A percentile compares a stretch with the other conserved stretches of the same genome.
Evolutionary conservation across 2,329 filamentous ascomycete genomes (phyloP).

Genomic region (Scopulariopsis brevicaulis): DNA sequence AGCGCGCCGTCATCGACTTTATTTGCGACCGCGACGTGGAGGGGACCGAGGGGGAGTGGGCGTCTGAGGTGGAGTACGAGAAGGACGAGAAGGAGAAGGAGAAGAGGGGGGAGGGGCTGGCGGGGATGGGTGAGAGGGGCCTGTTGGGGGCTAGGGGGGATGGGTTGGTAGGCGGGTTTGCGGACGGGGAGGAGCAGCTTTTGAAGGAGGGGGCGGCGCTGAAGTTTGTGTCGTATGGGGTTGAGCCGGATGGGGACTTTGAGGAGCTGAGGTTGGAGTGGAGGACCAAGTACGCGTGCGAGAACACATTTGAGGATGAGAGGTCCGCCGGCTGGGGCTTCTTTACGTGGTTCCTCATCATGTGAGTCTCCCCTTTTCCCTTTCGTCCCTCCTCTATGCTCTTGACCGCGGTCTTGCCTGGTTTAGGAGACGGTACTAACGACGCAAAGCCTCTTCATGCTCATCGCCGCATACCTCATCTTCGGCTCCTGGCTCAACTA

Average conservation of each 20-base stretch:
- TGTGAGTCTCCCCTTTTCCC: conserved; percentile 47
- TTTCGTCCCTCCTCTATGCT: neutral
- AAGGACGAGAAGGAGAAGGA: conserved; percentile 18
- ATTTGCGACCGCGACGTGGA: conserved; percentile 63
- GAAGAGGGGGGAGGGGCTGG: conserved; percentile 22
- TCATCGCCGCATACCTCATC: conserved; percentile 80
- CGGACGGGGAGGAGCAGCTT: conserved; percentile 32
- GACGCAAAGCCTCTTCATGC: conserved; percentile 64
- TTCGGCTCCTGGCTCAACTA: conserved; percentile 99
- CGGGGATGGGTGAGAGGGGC: neutral
- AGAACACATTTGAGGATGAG: conserved; percentile 36
- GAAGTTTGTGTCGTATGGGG: conserved; percentile 63
- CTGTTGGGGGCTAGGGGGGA: conserved; percentile 18
- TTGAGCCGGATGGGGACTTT: conserved; percentile 39
- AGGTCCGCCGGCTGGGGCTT: conserved; percentile 66
- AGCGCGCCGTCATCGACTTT: conserved; percentile 76
- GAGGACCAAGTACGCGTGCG: conserved; percentile 81
- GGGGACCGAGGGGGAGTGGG: conserved; percentile 62
- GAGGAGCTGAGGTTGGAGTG: conserved; percentile 68
- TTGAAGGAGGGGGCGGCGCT: conserved; percentile 51
- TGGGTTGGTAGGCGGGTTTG: conserved; percentile 24
- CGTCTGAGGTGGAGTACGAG: conserved; percentile 40
- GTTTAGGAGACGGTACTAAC: conserved; percentile 2
- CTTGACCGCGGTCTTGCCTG: neutral
- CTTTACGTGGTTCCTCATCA: conserved; percentile 92